Evolutionary conservation across 2,329 filamentous ascomycete species (phyloP).

Genomic region (Aureobasidium sp.): DNA sequence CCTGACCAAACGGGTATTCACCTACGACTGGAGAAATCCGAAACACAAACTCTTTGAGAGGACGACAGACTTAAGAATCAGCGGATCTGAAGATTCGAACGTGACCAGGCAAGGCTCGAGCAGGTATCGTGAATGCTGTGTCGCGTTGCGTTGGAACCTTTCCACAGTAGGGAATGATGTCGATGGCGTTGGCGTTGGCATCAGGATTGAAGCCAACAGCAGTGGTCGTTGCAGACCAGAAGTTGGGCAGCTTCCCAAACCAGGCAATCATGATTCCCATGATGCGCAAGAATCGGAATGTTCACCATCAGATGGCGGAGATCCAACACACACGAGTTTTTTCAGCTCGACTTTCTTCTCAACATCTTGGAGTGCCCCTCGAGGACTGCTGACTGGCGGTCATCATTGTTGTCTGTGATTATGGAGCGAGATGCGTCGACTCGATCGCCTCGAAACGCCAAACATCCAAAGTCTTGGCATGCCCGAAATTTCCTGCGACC

Average conservation of each 20-base stretch:
- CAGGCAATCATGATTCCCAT: neutral
- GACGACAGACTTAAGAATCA: too few relatives aligned
- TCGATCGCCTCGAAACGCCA: neutral
- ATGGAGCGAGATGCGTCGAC: neutral
- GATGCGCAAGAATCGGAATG: neutral
- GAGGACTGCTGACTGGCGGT: neutral
- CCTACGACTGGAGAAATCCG: neutral
- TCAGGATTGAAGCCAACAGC: neutral
- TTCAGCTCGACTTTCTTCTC: neutral
- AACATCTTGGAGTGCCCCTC: too few relatives aligned
- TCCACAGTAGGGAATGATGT: neutral
- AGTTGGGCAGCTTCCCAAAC: neutral
- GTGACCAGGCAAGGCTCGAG: too few relatives aligned
- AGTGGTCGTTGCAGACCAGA: neutral
- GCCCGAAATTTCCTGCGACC: conserved; percentile 11
- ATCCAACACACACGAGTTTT: neutral
- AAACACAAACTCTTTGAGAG: neutral
- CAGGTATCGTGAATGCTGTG: neutral
- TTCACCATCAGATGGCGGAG: neutral
- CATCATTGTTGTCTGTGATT: neutral
- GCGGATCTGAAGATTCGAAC: neutral
- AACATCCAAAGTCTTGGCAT: conserved; percentile 1
- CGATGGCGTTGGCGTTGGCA: neutral
- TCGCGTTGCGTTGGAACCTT: neutral
- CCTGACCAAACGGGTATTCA: neutral